Conservation (phyloP, 2,329 filamentous ascomycete genomes). For the Fusarium sp. region DNA sequence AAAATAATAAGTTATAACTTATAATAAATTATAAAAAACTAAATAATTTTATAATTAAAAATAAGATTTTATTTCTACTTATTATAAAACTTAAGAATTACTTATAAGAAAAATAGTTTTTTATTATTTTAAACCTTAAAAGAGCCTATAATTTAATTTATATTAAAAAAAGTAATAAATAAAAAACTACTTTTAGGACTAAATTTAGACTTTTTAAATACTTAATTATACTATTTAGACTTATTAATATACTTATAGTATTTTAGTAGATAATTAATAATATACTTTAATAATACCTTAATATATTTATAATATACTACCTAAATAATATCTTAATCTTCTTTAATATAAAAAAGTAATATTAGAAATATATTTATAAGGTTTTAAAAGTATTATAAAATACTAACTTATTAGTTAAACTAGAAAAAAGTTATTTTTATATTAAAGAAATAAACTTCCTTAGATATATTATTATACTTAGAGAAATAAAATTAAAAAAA, state of each 20-base stretch:
- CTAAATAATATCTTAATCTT: background rate
- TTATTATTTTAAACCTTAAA: slow-evolving; percentile 39
- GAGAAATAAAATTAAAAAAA: background rate
- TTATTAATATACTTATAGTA: too few species aligned
- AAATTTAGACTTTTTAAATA: slow-evolving; percentile 43
- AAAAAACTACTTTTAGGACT: slow-evolving; percentile 48
- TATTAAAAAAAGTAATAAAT: slow-evolving; percentile 37
- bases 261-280: too few species aligned
- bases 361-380: slow-evolving; percentile 36
- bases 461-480: background rate
- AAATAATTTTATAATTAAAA: slow-evolving; percentile 50
- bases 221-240: too few species aligned
- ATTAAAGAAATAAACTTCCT: slow-evolving; percentile 22
- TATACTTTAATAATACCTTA: too few species aligned
- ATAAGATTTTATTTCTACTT: slow-evolving; percentile 18
- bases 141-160: slow-evolving; percentile 52
- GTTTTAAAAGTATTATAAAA: background rate
- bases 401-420: slow-evolving; percentile 41
- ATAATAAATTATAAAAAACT: slow-evolving; percentile 49
- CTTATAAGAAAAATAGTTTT: slow-evolving; percentile 29
- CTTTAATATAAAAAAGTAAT: slow-evolving; percentile 34
- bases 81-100: slow-evolving; percentile 47
- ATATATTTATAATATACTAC: too few species aligned
- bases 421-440: slow-evolving; percentile 35
- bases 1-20: slow-evolving; percentile 41